Conservation (phyloP, 163 green algal genomes). For the Chlorella variabilis region DNA sequence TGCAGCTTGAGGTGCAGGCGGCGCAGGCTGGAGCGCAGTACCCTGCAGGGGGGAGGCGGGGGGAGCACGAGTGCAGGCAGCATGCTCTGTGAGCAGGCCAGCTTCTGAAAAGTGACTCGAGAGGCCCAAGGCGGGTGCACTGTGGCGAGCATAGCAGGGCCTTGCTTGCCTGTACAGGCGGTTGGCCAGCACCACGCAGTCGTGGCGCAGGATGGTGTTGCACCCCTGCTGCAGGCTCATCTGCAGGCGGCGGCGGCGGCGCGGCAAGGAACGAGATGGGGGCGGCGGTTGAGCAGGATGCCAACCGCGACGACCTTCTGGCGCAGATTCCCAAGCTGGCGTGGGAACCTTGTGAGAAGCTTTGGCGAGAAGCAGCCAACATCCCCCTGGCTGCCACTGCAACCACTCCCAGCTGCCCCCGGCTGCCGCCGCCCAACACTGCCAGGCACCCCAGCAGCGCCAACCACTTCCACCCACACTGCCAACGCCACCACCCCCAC, state of each 20-base stretch:
- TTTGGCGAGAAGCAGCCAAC: background rate
- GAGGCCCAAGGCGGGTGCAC: too few relatives aligned
- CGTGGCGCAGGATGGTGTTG: slow-evolving; percentile 84
- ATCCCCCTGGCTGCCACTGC: too few relatives aligned
- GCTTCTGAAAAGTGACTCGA: too few relatives aligned
- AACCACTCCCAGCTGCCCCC: too few relatives aligned
- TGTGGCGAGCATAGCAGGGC: too few relatives aligned
- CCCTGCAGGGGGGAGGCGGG: background rate
- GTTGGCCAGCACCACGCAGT: slow-evolving; percentile 63
- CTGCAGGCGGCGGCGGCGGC: slow-evolving; percentile 34
- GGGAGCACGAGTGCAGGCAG: background rate
- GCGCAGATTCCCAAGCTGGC: background rate
- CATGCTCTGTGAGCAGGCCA: background rate
- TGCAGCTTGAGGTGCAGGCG: slow-evolving; percentile 21
- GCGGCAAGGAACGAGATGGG: background rate
- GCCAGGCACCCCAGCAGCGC: too few relatives aligned
- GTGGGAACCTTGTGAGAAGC: background rate
- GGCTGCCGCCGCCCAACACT: too few relatives aligned
- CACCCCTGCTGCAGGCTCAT: slow-evolving; percentile 87
- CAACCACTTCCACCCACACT: too few relatives aligned
- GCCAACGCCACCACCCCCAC: too few relatives aligned
- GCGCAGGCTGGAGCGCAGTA: slow-evolving; percentile 9
- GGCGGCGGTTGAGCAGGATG: too few relatives aligned
- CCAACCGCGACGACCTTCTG: too few relatives aligned
- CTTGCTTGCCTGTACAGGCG: slow-evolving; percentile 43